A percentile compares a stretch with the other conserved stretches of the same genome.
Evolutionary conservation across 345 rosid genomes (phyloP).

Genomic region (Eutrema heterophyllum): DNA sequence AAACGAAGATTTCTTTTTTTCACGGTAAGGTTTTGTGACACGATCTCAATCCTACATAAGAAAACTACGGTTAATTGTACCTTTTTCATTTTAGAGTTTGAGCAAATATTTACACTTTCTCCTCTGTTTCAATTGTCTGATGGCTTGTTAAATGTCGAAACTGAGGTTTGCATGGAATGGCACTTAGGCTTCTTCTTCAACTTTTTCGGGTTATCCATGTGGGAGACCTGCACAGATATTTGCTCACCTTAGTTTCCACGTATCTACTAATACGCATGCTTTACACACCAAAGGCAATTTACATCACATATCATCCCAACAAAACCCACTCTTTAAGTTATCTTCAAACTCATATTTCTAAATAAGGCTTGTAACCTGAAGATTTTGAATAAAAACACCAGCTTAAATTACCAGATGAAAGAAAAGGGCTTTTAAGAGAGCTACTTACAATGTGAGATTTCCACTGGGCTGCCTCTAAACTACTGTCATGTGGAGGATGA

Average conservation of each 20-base stretch:
- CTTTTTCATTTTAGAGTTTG: neutral
- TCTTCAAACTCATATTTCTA: neutral
- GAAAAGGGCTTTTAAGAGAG: neutral
- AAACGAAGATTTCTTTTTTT: neutral
- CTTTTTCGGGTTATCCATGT: conserved; percentile 44
- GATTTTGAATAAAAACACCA: no score
- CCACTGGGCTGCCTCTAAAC: conserved; percentile 54
- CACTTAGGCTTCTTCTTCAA: conserved; percentile 31
- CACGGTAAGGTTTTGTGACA: neutral
- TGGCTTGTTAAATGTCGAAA: conserved; percentile 1
- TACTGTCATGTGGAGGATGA: conserved; percentile 39
- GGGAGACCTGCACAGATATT: conserved; percentile 45
- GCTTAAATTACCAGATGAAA: neutral
- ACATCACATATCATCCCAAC: neutral
- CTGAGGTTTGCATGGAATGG: conserved; percentile 3
- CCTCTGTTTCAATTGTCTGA: neutral
- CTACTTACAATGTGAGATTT: conserved; percentile 71
- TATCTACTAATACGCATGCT: neutral
- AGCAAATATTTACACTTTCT: conserved; percentile 1
- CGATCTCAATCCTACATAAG: neutral
- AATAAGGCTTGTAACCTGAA: neutral
- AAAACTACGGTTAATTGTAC: neutral
- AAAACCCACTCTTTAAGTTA: neutral
- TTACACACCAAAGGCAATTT: neutral
- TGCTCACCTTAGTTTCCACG: neutral